Evolutionary conservation across 139 green algal genomes (phyloP), one percentile per base, ranked within the genome.

Genomic region (Volvox africanus): DNA sequence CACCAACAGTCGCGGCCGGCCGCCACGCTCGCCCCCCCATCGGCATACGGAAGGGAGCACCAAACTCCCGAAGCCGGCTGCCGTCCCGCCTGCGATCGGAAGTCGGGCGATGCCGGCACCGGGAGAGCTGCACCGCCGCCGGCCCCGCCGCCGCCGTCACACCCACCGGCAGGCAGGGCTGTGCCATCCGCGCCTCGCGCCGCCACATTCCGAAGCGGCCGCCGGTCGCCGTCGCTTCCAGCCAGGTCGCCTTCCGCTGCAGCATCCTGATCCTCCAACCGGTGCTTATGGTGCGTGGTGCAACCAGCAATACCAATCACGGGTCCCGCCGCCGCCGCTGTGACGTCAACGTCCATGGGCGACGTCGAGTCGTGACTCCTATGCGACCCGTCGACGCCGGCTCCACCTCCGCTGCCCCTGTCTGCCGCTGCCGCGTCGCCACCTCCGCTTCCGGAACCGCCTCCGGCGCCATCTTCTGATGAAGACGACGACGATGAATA

Each of bases 271-370:
- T 89, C 37, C n/a, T 89, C 85, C 20, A 83, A 24, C 21, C 73
- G 19, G 71, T 90, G 86, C 86, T 90, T 90, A 32, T 83, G 86
- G 5, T 82, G 37, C 61, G 76, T 61, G 61, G 50, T 61, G 61
- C 61, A 1, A n/a, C 61, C 28, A 19, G 26, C 11, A 73, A 2
- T 44, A 19, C 80, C 80, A 22, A 24, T 9, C 44, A 9, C 44
- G 44, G 9, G 44, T 55, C 44, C 44, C 20, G 28, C 55, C 50
- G 65, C 65, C 65, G 24, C 65, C 65, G 65, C 65, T 12, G 65
- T 61, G 30, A 55, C 17, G 65, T 88, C 82, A 3, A 65, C 1
- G 20, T 88, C 82, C 82, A 88, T 88, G 1, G 82, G 65, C 65
- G 82, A 76, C 61, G 36, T 67, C 78, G 78, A 35, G 36, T 81